Percentiles rank a stretch among this genome's conserved stretches.
These are phyloP conservation scores for Colletotrichum navitas DNA, from an alignment of 2,329 filamentous ascomycete species.

Conservation along the genomic window DNA sequence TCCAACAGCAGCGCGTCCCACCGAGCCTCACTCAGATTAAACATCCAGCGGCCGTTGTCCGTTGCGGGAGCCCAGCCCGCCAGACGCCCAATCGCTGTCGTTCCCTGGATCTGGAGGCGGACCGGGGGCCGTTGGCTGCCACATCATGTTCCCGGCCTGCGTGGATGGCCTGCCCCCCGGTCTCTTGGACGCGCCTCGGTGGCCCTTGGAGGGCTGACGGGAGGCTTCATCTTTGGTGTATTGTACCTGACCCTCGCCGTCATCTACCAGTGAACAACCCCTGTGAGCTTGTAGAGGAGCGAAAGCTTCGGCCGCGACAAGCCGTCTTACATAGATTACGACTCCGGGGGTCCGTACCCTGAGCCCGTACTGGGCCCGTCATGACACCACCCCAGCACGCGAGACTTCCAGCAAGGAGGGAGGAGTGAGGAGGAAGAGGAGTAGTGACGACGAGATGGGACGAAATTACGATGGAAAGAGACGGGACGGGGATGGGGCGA, in stretches of 20 bases:
- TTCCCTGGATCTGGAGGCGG: slow-evolving; percentile 22
- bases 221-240: background rate
- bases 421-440: background rate
- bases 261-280: slow-evolving; percentile 4
- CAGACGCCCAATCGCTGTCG: slow-evolving; percentile 28
- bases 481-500: background rate
- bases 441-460: background rate
- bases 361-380: slow-evolving; percentile 28
- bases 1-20: slow-evolving; percentile 8
- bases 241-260: background rate
- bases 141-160: slow-evolving; percentile 30
- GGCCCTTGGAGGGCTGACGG: slow-evolving; percentile 21
- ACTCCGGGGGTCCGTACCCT: slow-evolving; percentile 15
- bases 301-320: slow-evolving; percentile 33
- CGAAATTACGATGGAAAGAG: background rate
- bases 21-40: slow-evolving; percentile 39
- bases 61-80: slow-evolving; percentile 30
- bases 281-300: background rate
- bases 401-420: background rate
- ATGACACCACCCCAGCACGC: slow-evolving; percentile 19
- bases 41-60: slow-evolving; percentile 32
- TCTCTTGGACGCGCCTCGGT: slow-evolving; percentile 9
- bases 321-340: slow-evolving; percentile 39
- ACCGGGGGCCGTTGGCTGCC: slow-evolving; percentile 19
- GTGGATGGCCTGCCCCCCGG: slow-evolving; percentile 17